These are phyloP conservation scores for Cryptococcus hybrid DNA, from an alignment of 1,284 basidiomycete genomes.

Conservation along the genomic window DNA sequence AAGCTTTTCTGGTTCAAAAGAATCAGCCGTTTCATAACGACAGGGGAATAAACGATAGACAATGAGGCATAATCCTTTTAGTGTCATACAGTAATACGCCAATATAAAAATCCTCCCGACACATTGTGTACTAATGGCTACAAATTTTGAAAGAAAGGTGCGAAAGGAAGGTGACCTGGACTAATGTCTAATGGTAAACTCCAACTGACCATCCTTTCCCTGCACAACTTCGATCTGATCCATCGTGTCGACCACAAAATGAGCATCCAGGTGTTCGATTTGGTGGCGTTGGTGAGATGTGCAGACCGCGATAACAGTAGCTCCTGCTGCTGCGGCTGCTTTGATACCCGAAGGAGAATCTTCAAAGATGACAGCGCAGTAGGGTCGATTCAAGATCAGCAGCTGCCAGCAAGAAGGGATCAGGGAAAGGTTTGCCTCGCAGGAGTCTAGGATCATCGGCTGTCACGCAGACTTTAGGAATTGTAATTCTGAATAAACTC, in stretches of 20 bases:
- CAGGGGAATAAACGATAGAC: too few relatives aligned
- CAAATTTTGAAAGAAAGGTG: neutral
- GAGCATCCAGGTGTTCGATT: slow-evolving; percentile 66
- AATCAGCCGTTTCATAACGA: too few relatives aligned
- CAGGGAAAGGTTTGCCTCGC: slow-evolving; percentile 62
- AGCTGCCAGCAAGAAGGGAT: slow-evolving; percentile 73
- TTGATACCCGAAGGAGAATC: slow-evolving; percentile 72
- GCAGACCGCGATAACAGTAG: slow-evolving; percentile 72
- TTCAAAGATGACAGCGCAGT: slow-evolving; percentile 64
- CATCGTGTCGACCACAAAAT: slow-evolving; percentile 66
- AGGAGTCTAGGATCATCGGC: slow-evolving; percentile 63
- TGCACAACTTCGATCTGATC: slow-evolving; percentile 55
- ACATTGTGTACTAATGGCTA: too few relatives aligned
- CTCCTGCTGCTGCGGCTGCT: slow-evolving; percentile 68
- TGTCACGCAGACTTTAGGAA: slow-evolving; percentile 71
- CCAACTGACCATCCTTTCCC: slow-evolving; percentile 27
- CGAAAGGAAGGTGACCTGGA: neutral
- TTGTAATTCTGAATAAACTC: slow-evolving; percentile 61
- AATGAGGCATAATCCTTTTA: neutral
- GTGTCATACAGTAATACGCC: neutral
- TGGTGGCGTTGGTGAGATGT: slow-evolving; percentile 55
- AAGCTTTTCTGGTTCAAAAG: too few relatives aligned
- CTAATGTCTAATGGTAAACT: slow-evolving; percentile 32
- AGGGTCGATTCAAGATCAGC: slow-evolving; percentile 60
- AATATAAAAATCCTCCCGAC: too few relatives aligned